Evolutionary conservation across 2,329 filamentous ascomycete species (phyloP), one percentile per base, ranked within the genome.

Genomic region (Balansia obtecta): DNA sequence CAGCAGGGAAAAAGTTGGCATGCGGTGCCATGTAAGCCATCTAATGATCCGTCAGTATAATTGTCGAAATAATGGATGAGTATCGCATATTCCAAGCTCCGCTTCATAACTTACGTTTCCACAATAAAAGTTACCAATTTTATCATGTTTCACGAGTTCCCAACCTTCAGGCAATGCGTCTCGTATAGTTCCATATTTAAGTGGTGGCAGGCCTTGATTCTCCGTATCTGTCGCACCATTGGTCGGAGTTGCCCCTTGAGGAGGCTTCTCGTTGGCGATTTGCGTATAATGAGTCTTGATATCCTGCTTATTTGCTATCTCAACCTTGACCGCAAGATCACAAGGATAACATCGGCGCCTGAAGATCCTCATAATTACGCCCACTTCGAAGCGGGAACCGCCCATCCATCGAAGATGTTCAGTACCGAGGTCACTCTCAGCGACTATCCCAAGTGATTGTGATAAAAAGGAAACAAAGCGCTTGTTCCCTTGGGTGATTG

Each of bases 391-490:
- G 49, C 93, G 80, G 32, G 82, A 75, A 45, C 78, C 77, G 16
- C 93, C 93, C 85, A 98, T 90, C 90, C 91, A 97, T 42, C 93
- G 83, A 55, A 97, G 69, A 61, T 94, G 73, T 60, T 98, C 93
- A 0, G 93, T 98, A 2, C 80, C 90, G 12, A 98, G 73, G 65
- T 98, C 93, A 46, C 79, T 79, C 62, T 97, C 93, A 1, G 93
- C 93, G 38, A 97, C 80, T 53, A 97, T 86, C 20, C 93, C 93
- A 27, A 95, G 77, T 0, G 87, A 79, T 65, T 97, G 93, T 10
- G 88, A 95, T 42, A 97, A 75, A 68, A 97, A 97, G 16, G 88
- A 95, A 27, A 97, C 72, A 5, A 76, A 83, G 49, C 87, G 82
- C 20, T 71, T 74, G 52, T 82, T 72, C 22, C 87, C 86, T 60